Conservation (phyloP, 2,329 filamentous ascomycete species). For the Aspergillus ochraceus region DNA sequence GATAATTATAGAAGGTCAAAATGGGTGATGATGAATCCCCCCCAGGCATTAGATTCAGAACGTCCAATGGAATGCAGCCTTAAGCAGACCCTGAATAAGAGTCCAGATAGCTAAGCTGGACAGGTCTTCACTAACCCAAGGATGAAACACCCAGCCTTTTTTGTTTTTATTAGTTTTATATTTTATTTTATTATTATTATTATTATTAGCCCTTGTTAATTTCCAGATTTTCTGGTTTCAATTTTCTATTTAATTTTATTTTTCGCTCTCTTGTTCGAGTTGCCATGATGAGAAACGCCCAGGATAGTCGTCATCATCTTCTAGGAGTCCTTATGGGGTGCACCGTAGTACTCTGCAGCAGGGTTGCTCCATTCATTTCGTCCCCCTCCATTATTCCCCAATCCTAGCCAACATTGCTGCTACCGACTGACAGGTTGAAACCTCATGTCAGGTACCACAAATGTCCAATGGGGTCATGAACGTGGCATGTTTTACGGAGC, state of each 20-base stretch:
- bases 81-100: slow-evolving; percentile 12
- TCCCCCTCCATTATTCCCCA: background rate
- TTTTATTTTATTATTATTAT: background rate
- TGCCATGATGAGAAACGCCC: slow-evolving; percentile 1
- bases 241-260: background rate
- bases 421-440: background rate
- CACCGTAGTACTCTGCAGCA: background rate
- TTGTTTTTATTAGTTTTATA: slow-evolving; percentile 6
- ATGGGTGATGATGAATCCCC: slow-evolving; percentile 8
- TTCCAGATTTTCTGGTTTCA: background rate
- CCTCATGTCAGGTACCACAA: background rate
- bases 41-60: background rate
- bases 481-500: background rate
- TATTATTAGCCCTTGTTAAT: background rate
- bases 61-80: slow-evolving; percentile 2
- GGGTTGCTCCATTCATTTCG: background rate
- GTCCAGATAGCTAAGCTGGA: slow-evolving; percentile 8
- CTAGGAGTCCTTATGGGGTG: background rate
- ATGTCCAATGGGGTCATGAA: background rate
- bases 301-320: background rate
- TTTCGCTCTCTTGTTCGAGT: background rate
- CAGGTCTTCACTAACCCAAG: slow-evolving; percentile 6
- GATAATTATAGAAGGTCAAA: slow-evolving; percentile 9
- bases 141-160: slow-evolving; percentile 11
- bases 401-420: background rate